Evolutionary conservation across 2,329 filamentous ascomycete species (phyloP).

Genomic region (Botryotinia globosa): DNA sequence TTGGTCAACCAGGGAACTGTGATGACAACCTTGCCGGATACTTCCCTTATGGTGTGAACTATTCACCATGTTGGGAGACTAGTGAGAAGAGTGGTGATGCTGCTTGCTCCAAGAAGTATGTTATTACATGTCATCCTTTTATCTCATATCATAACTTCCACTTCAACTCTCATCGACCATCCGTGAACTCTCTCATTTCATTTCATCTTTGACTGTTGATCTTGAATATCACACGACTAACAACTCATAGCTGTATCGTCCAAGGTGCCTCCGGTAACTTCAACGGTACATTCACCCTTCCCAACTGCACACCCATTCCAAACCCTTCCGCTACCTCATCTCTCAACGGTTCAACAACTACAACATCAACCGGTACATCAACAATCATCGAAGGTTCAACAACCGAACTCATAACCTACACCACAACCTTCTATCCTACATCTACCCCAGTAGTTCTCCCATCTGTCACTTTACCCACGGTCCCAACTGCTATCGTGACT

Average conservation of each 20-base stretch:
- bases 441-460: conserved; percentile 11
- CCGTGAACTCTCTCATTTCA: neutral
- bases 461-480: conserved; percentile 21
- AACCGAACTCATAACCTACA: conserved; percentile 25
- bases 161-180: neutral
- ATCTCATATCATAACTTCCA: neutral
- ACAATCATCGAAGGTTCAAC: conserved; percentile 21
- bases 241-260: conserved; percentile 42
- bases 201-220: too few relatives aligned
- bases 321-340: conserved; percentile 21
- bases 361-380: conserved; percentile 28
- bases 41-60: conserved; percentile 42
- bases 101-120: conserved; percentile 47
- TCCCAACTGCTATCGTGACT: conserved; percentile 1
- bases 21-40: conserved; percentile 46
- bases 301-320: conserved; percentile 29
- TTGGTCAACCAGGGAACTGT: conserved; percentile 46
- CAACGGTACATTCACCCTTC: conserved; percentile 41
- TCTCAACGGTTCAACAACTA: conserved; percentile 27
- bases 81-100: conserved; percentile 44
- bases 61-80: conserved; percentile 45
- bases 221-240: neutral
- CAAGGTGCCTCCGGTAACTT: conserved; percentile 41
- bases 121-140: conserved; percentile 3
- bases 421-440: neutral